phyloP scores from a whole-genome alignment of 305 asterid species.

The Solanum hybrid region DNA sequence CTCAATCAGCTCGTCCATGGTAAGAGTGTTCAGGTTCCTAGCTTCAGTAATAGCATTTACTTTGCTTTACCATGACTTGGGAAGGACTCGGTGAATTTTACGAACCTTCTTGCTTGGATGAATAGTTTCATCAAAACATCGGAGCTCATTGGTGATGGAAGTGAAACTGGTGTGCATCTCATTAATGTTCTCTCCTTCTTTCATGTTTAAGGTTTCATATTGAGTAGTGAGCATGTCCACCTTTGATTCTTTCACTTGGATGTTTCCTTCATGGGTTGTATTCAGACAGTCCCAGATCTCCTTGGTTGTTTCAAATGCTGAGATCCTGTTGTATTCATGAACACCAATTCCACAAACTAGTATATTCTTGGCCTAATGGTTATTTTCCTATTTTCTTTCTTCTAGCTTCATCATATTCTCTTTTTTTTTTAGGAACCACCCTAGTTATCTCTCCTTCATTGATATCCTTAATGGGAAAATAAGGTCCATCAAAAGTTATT shows the following conservation, averaged over 20 bases:
- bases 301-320: not conserved
- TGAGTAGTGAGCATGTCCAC: not conserved
- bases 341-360: not conserved
- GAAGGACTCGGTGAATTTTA: not conserved
- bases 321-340: not conserved
- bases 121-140: not conserved
- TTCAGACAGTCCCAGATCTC: not conserved
- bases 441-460: not conserved
- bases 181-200: not conserved
- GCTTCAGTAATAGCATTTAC: too few species aligned
- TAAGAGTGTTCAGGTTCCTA: too few species aligned
- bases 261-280: not conserved
- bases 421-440: not conserved
- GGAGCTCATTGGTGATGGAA: not conserved
- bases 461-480: not conserved
- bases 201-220: not conserved
- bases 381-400: not conserved
- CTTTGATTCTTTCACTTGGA: not conserved
- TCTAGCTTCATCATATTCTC: not conserved
- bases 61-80: not conserved
- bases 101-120: not conserved
- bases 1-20: too few species aligned
- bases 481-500: not conserved
- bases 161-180: not conserved
- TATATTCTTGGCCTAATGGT: not conserved